Percentiles rank a stretch among this genome's conserved stretches.
phyloP scores from a whole-genome alignment of 305 asterid species.

The Lippia alba region DNA sequence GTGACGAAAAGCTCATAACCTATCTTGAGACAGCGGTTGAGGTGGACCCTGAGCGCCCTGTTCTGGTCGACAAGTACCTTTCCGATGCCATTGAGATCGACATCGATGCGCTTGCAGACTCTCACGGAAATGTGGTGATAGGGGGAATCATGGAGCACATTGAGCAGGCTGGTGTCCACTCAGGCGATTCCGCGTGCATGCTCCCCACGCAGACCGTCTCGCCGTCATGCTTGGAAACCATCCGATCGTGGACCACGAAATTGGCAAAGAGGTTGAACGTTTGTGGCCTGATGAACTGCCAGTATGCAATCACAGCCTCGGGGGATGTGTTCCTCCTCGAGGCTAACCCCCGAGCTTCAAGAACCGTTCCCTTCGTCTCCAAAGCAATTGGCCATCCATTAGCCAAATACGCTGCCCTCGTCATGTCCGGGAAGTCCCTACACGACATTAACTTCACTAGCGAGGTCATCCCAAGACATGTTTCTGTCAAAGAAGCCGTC shows the following conservation, averaged over 20 bases:
- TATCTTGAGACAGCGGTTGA: constrained; percentile 88
- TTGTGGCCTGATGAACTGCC: constrained; percentile 93
- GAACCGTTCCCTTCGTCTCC: constrained; percentile 93
- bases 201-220: constrained; percentile 86
- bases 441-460: constrained; percentile 67
- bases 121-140: constrained; percentile 84
- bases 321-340: constrained; percentile 92
- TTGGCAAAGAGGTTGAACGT: constrained; percentile 78
- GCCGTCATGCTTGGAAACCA: constrained; percentile 68
- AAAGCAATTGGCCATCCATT: constrained; percentile 94
- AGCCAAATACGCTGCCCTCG: constrained; percentile 93
- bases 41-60: constrained; percentile 97
- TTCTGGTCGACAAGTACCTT: constrained; percentile 80
- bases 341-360: constrained; percentile 95
- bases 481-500: constrained; percentile 92
- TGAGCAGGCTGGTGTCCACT: constrained; percentile 96
- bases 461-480: constrained; percentile 81
- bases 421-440: constrained; percentile 90
- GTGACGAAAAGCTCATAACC: constrained; percentile 75
- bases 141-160: constrained; percentile 99
- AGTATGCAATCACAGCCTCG: constrained; percentile 79
- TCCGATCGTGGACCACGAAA: constrained; percentile 82
- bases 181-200: constrained; percentile 99
- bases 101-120: constrained; percentile 79
- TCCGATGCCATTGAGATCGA: constrained; percentile 95